These are phyloP conservation scores for Fusarium praegraminearum DNA, from an alignment of 2,329 filamentous ascomycete species.

Conservation along the genomic window DNA sequence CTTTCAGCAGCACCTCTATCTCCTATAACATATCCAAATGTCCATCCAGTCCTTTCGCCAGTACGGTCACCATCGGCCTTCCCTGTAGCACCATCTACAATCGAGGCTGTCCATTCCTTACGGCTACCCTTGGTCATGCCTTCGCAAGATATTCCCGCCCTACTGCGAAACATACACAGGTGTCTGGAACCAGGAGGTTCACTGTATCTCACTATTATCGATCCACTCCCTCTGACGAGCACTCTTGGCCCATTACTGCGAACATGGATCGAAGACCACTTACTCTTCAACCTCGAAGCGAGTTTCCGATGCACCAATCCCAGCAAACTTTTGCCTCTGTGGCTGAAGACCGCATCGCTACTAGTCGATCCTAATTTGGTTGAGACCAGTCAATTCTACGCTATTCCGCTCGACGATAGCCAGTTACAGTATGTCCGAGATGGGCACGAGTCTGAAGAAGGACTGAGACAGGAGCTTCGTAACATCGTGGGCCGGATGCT, in stretches of 20 bases:
- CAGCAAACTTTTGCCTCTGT: slow-evolving; percentile 66
- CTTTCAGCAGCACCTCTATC: slow-evolving; percentile 39
- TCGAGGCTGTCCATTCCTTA: slow-evolving; percentile 64
- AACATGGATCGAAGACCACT: slow-evolving; percentile 70
- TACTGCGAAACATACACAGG: slow-evolving; percentile 69
- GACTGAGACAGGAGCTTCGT: slow-evolving; percentile 60
- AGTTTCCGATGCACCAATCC: slow-evolving; percentile 71
- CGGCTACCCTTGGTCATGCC: slow-evolving; percentile 68
- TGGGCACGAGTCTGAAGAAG: slow-evolving; percentile 44
- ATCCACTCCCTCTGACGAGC: slow-evolving; percentile 67
- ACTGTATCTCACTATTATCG: slow-evolving; percentile 70
- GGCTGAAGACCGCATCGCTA: slow-evolving; percentile 68
- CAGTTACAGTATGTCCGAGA: slow-evolving; percentile 33
- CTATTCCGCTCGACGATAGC: slow-evolving; percentile 50
- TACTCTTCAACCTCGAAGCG: slow-evolving; percentile 69
- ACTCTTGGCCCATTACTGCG: slow-evolving; percentile 68
- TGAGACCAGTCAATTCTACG: slow-evolving; percentile 60
- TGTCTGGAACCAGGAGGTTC: slow-evolving; percentile 67
- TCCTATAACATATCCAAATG: slow-evolving; percentile 54
- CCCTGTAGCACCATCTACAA: slow-evolving; percentile 57
- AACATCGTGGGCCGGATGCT: slow-evolving; percentile 66
- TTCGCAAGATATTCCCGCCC: slow-evolving; percentile 65
- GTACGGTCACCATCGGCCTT: slow-evolving; percentile 53
- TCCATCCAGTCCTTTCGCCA: slow-evolving; percentile 56
- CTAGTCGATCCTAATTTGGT: slow-evolving; percentile 59